These are phyloP conservation scores for Fusarium humuli DNA, from an alignment of 2,329 filamentous ascomycete genomes.

Conservation along the genomic window DNA sequence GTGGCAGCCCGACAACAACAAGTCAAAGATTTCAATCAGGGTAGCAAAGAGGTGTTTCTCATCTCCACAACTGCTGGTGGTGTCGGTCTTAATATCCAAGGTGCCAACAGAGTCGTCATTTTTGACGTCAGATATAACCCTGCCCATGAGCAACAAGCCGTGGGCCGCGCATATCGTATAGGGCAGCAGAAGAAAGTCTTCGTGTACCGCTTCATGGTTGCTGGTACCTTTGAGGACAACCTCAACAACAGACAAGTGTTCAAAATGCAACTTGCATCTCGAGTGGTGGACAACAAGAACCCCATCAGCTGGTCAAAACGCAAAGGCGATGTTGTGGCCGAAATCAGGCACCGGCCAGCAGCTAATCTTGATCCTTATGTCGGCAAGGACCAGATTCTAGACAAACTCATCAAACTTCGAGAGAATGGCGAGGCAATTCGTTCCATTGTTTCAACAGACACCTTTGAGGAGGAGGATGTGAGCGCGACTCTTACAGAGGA, in stretches of 20 bases:
- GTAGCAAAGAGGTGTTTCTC: slow-evolving; percentile 71
- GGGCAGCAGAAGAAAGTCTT: slow-evolving; percentile 84
- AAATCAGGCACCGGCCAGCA: slow-evolving; percentile 64
- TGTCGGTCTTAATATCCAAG: slow-evolving; percentile 83
- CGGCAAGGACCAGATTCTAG: slow-evolving; percentile 73
- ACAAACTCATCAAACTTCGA: slow-evolving; percentile 57
- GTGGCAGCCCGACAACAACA: slow-evolving; percentile 69
- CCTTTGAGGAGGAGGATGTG: slow-evolving; percentile 77
- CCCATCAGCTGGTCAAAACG: slow-evolving; percentile 74
- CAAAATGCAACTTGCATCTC: slow-evolving; percentile 82
- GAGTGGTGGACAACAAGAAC: slow-evolving; percentile 87
- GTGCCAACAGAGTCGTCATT: slow-evolving; percentile 87
- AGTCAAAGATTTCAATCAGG: slow-evolving; percentile 76
- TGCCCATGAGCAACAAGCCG: slow-evolving; percentile 83
- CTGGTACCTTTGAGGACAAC: slow-evolving; percentile 82
- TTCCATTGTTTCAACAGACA: slow-evolving; percentile 74
- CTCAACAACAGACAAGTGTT: slow-evolving; percentile 81
- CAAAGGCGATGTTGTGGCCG: slow-evolving; percentile 67
- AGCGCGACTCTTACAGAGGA: slow-evolving; percentile 66
- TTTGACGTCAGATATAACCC: slow-evolving; percentile 89
- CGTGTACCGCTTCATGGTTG: slow-evolving; percentile 84
- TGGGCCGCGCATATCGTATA: slow-evolving; percentile 87
- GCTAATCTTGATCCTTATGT: slow-evolving; percentile 63
- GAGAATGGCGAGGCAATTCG: slow-evolving; percentile 57
- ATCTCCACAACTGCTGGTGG: slow-evolving; percentile 88